Evolutionary conservation across 164 flowering plant genomes (phyloP).

Genomic region (Paratinospora sagittata): DNA sequence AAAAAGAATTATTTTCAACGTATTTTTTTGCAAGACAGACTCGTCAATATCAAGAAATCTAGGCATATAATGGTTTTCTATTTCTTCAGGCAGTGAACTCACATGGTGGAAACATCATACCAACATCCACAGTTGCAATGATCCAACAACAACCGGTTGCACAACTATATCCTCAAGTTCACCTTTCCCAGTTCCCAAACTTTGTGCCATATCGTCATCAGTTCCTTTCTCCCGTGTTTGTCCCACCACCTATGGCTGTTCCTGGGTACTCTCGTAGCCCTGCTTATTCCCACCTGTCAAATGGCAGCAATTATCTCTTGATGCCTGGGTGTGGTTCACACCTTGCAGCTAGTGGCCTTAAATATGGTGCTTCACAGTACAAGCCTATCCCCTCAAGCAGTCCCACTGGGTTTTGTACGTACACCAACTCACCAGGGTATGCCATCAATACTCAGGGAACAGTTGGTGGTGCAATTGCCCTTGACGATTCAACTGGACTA

Average conservation of each 20-base stretch:
- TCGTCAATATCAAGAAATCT: background rate
- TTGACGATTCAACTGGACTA: conserved; percentile 78
- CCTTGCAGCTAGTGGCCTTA: conserved; percentile 51
- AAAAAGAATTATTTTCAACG: background rate
- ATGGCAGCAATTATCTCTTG: conserved; percentile 63
- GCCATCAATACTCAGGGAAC: conserved; percentile 62
- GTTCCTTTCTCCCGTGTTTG: conserved; percentile 72
- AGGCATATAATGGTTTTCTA: background rate
- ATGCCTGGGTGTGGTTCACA: conserved; percentile 90
- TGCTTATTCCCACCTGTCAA: conserved; percentile 75
- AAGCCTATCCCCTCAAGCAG: conserved; percentile 70
- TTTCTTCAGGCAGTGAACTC: conserved; percentile 46
- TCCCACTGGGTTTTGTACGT: conserved; percentile 76
- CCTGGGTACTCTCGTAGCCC: conserved; percentile 75
- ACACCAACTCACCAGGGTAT: conserved; percentile 65
- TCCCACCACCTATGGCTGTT: conserved; percentile 89
- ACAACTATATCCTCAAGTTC: conserved; percentile 89
- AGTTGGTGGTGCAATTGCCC: conserved; percentile 52
- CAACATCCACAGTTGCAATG: conserved; percentile 60
- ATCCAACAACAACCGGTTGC: conserved; percentile 64
- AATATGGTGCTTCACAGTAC: conserved; percentile 74
- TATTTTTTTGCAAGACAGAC: background rate
- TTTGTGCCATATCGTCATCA: conserved; percentile 87
- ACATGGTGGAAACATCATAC: conserved; percentile 45
- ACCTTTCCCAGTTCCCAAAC: conserved; percentile 72